Evolutionary conservation across 73 alveolate genomes (phyloP).

Genomic region (Paramecium caudatum): DNA sequence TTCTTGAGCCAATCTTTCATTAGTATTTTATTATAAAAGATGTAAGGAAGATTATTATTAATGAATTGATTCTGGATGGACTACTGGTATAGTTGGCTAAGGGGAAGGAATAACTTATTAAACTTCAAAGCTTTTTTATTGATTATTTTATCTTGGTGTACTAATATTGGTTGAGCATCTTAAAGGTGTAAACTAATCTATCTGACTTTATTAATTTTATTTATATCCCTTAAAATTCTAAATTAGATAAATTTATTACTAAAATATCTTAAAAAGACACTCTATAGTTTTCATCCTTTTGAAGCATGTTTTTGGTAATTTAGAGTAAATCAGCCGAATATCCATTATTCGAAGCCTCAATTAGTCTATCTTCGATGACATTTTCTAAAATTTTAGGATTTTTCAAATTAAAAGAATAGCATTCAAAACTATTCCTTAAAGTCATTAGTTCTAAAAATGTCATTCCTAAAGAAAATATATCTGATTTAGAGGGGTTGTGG

Average conservation of each 20-base stretch:
- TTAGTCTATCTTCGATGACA: constrained; percentile 14
- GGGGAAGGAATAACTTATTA: not conserved
- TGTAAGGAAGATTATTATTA: no score
- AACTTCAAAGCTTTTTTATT: not conserved
- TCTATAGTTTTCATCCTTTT: not conserved
- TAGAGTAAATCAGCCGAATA: constrained; percentile 26
- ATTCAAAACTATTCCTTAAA: constrained; percentile 39
- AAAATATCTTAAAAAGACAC: not conserved
- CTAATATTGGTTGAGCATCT: not conserved
- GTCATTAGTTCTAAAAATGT: constrained; percentile 37
- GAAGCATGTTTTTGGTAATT: not conserved
- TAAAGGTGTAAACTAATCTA: not conserved
- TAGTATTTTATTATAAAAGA: no score
- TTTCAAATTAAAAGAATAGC: not conserved
- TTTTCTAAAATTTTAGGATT: not conserved
- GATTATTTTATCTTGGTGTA: not conserved
- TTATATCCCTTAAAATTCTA: constrained; percentile 1
- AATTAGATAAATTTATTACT: constrained; percentile 1
- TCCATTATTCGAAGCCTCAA: not conserved
- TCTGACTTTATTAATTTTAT: not conserved
- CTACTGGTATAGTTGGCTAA: not conserved
- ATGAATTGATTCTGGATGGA: no score
- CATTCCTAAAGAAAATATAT: constrained; percentile 55
- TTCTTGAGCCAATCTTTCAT: constrained; percentile 2
- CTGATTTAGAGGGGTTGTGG: constrained; percentile 41